Evolutionary conservation across 1,284 basidiomycete species (phyloP), one percentile per base, ranked within the genome.

Genomic region (Austroboletus olivaceoglutinosus): DNA sequence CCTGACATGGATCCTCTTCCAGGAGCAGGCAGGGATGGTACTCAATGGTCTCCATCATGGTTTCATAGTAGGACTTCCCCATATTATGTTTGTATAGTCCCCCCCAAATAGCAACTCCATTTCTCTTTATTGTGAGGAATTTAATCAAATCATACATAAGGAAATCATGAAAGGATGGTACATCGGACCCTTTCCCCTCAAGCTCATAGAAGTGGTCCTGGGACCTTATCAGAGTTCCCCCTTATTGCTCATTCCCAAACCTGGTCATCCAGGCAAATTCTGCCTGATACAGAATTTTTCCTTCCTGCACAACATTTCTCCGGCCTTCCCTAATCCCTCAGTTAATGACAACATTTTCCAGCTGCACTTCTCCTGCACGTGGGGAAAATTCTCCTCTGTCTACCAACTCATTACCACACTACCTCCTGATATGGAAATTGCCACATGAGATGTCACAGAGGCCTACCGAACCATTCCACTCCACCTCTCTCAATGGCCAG

Each of bases 201-300:
- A n/a, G 2, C 4, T 18, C 2, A 37, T 37, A 4, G 19, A 21
- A 12, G 7, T 4, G 2, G 1, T 19, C 0, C 11, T 56, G 0
- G 36, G 50, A 0, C 55, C 50, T 1, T 55, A 29, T 16, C 51
- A 56, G 12, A 13, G 51, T 0, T 56, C 47, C 0, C 47, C 54
- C 0, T 12, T 57, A 0, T 53, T 44, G 0, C 16, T 57, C 0
- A 39, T 56, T 0, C 42, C 49, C 0, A 57, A 53, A 15, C 16
- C 41, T 0, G 36, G 45, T 0, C 5, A 6, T 0, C 44, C 48
- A 0, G 47, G 42, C 5, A 56, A 53, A 23, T 57, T 38, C 1
- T 5, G 41, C 18, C 9, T 57, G 0, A 5, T 57, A 0, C 51
- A 56, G 6, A 57, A 53, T 8, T 48, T 53, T 2, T 57, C 49